phyloP scores from a whole-genome alignment of 2,329 filamentous ascomycete genomes.

The Microdochium trichocladiopsis region DNA sequence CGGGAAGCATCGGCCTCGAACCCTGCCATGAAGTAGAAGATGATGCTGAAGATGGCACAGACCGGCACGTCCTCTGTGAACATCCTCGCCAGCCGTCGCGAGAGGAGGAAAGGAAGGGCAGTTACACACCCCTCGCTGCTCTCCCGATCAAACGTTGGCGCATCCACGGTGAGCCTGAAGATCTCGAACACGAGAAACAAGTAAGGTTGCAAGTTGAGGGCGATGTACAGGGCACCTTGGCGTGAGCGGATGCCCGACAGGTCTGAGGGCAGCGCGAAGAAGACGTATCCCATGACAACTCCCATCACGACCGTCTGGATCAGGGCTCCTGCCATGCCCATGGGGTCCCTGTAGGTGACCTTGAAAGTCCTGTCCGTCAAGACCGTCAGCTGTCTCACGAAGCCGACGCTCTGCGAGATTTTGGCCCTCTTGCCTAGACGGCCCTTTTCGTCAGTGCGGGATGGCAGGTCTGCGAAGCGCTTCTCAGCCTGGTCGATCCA shows the following conservation, averaged over 20 bases:
- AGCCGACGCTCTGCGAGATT: constrained; percentile 40
- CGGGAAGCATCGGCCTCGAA: constrained; percentile 56
- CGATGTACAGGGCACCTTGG: constrained; percentile 66
- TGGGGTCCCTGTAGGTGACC: constrained; percentile 68
- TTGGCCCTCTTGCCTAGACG: constrained; percentile 10
- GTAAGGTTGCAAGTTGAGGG: constrained; percentile 67
- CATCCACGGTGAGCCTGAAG: constrained; percentile 68
- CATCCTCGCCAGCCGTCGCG: constrained; percentile 60
- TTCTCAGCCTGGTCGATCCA: constrained; percentile 42
- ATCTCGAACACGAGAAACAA: constrained; percentile 70
- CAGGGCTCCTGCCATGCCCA: constrained; percentile 66
- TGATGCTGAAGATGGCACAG: constrained; percentile 61
- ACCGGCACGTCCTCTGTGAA: constrained; percentile 68
- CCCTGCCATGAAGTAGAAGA: constrained; percentile 74
- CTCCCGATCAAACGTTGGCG: constrained; percentile 70
- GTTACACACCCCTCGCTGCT: constrained; percentile 65
- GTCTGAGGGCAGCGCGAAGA: constrained; percentile 56
- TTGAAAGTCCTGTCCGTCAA: constrained; percentile 63
- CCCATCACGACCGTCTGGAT: constrained; percentile 66
- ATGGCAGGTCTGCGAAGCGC: constrained; percentile 12
- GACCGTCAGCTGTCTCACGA: constrained; percentile 56
- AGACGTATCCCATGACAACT: constrained; percentile 67
- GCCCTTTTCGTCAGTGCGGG: constrained; percentile 7
- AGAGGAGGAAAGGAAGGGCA: constrained; percentile 62
- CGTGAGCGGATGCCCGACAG: constrained; percentile 67